A percentile compares a stretch with the other conserved stretches of the same genome.
phyloP scores from a whole-genome alignment of 2,329 filamentous ascomycete genomes.

The Neofusicoccum ribis region DNA sequence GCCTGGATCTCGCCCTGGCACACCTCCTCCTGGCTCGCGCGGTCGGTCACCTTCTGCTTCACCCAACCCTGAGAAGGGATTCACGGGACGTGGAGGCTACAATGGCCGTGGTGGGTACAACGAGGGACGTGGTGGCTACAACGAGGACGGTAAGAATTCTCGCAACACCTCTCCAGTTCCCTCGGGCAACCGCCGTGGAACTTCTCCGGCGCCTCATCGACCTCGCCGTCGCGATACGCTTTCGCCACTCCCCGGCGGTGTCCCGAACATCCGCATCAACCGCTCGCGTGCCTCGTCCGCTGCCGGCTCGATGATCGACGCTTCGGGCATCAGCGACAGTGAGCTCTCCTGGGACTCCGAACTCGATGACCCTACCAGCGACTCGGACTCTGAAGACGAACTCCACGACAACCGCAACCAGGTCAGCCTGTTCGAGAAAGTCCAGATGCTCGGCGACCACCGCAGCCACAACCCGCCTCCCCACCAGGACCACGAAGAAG shows the following conservation, averaged over 20 bases:
- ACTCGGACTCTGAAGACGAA: slow-evolving; percentile 19
- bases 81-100: slow-evolving; percentile 31
- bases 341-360: slow-evolving; percentile 43
- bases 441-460: neutral
- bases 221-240: slow-evolving; percentile 38
- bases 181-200: slow-evolving; percentile 27
- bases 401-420: neutral
- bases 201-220: slow-evolving; percentile 26
- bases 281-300: slow-evolving; percentile 22
- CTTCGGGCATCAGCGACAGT: slow-evolving; percentile 32
- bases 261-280: slow-evolving; percentile 37
- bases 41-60: slow-evolving; percentile 7
- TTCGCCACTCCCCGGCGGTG: slow-evolving; percentile 36
- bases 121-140: slow-evolving; percentile 35
- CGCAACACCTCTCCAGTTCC: slow-evolving; percentile 28
- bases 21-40: slow-evolving; percentile 1
- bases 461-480: neutral
- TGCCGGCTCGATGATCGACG: slow-evolving; percentile 30
- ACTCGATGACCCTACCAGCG: slow-evolving; percentile 37
- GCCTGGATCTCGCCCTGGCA: neutral
- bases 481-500: slow-evolving; percentile 22
- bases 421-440: neutral
- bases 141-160: slow-evolving; percentile 31
- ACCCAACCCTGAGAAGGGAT: slow-evolving; percentile 10
- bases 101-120: slow-evolving; percentile 34